Percentiles rank a stretch among this genome's conserved stretches.
phyloP scores from a whole-genome alignment of 176 grass and related monocot species.

The Alopecurus myosuroides region DNA sequence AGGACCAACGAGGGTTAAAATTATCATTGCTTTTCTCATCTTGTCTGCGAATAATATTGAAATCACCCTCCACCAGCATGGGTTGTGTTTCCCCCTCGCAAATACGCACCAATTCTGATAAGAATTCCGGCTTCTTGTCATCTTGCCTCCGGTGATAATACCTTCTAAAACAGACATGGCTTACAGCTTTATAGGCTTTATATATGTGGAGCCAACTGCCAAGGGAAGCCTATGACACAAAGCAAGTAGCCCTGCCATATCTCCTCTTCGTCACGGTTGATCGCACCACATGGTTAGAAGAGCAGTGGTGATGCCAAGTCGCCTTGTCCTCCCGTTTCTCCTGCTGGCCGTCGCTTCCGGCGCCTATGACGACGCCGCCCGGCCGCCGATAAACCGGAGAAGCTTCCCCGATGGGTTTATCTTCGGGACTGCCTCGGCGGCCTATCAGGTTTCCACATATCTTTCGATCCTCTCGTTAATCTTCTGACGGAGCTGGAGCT shows the following conservation, averaged over 20 bases:
- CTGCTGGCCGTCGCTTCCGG: neutral
- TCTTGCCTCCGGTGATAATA: too few species aligned
- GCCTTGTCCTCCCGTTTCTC: slow-evolving; percentile 1
- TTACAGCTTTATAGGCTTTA: too few species aligned
- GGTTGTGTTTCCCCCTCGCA: too few species aligned
- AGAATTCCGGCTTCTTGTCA: too few species aligned
- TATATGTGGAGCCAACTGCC: neutral
- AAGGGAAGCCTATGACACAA: neutral
- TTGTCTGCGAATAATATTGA: too few species aligned
- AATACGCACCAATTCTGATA: too few species aligned
- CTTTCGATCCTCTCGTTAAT: neutral
- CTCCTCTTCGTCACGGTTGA: neutral
- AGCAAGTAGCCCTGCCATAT: neutral
- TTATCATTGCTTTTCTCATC: too few species aligned
- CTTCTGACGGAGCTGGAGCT: neutral
- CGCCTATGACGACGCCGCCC: neutral
- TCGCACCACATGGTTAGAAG: neutral
- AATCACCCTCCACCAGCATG: too few species aligned
- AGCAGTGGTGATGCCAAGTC: neutral
- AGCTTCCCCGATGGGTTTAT: slow-evolving; percentile 17
- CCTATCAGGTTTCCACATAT: slow-evolving; percentile 16
- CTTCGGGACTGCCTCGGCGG: slow-evolving; percentile 18
- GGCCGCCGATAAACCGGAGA: neutral
- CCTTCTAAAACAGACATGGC: too few species aligned
- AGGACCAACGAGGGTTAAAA: too few species aligned